Evolutionary conservation across 1,284 basidiomycete species (phyloP), one percentile per base, ranked within the genome.

Genomic region (Leccinum pachyderme): DNA sequence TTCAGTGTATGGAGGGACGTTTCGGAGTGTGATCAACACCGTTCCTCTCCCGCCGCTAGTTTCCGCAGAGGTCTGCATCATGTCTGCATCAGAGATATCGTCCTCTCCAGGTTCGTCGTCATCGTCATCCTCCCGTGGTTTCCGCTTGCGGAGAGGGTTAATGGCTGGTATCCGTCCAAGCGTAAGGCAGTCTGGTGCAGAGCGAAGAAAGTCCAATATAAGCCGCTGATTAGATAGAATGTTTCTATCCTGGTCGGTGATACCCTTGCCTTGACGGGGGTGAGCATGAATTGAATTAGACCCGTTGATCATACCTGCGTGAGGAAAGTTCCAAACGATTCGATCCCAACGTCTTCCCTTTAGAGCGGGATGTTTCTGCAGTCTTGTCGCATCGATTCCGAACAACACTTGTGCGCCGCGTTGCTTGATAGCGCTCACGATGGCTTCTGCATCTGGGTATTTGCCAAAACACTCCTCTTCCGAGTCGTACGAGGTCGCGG

Each of bases 291-390:
- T 39, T 52, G 48, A 57, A 53, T 31, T 7, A 54, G 29, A 51
- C 24, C 2, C 5, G 3, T 35, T n/a, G 25, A 41, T 13, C 68
- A 22, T 65, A 89, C 95, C 95, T 63, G 90, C 90, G 76, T 99
- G 96, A 50, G 96, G 96, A 65, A 98, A 99, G 69, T 98, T 98
- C 85, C 94, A 98, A 24, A 93, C 86, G 55, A 98, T 82, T 72
- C 83, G 78, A 77, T 94, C 88, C 82, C 91, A 88, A 58, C 74
- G 77, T 65, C 76, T 69, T 49, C 79, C 77, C 59, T 84, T 87
- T 47, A 90, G 71, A 8, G 70, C 64, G 15, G 80, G 59, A 49
- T 76, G 75, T 62, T 80, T 87, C 55, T 89, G 86, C 43, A 98
- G 71, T 54, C 78, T 82, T 5, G 88, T 89, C 3, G 89, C 95